Evolutionary conservation across 352 stramenopile species (phyloP), one percentile per base, ranked within the genome.

Genomic region (Pythium sp.): DNA sequence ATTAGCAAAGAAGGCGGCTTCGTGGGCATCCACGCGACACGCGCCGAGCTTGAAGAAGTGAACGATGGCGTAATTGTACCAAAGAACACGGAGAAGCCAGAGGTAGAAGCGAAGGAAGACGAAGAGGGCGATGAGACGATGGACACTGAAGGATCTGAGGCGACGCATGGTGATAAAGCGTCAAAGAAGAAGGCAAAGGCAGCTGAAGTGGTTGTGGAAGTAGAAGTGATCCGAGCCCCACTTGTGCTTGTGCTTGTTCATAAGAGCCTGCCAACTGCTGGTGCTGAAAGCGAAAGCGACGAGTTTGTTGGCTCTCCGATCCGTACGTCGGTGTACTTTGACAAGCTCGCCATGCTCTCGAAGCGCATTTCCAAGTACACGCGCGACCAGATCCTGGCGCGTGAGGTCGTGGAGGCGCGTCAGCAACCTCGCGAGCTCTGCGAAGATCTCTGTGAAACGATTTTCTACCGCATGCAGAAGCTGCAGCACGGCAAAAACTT

Each of bases 381-480:
- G 26, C 66, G 67, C 14, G 76, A 80, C 54, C 76, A 93, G 51
- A 93, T 97, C 62, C 67, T 96, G 12, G 84, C 79, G 11, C 57
- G 74, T 0, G 74, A 89, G 0, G 69, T 81, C 47, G 78, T 97
- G 34, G 78, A 81, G 62, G 63, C 68, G 26, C 87, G 89, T 12
- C 88, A 97, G 58, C 58, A 91, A 15, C 89, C 91, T 15, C 77
- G 81, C 3, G 80, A 89, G 54, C 60, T 94, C 28, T 94, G 90
- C 70, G 87, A 93, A 73, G 87, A 98, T 54, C 80, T 99, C 7
- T 97, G 88, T 69, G 86, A 97, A 65, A 87, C 92, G 30, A 97
- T 99, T 62, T 98, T 99, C 72, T 94, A 95, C 47, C 89, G 97
- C n/a, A 98, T 99, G 73, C 76, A 79, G 34, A 91, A 88, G 46